Evolutionary conservation across 768 basidiomycete species (phyloP).

Genomic region (Mycena chlorophos): DNA sequence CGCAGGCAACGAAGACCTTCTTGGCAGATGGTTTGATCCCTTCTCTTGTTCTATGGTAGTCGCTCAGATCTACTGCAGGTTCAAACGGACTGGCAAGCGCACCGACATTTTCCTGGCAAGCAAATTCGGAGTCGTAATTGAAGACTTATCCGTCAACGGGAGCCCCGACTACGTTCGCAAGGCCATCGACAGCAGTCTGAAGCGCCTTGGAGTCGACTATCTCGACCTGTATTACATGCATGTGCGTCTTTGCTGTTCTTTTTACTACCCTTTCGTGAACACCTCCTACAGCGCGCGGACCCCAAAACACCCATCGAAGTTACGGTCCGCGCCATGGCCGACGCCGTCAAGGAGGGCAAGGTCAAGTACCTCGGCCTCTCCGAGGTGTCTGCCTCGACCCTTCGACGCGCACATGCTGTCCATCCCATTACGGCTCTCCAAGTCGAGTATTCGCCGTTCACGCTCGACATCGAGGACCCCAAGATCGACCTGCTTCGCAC

Average conservation of each 20-base stretch:
- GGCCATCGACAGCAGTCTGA: slow-evolving; percentile 31
- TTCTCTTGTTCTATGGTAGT: not conserved
- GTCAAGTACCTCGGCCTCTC: slow-evolving; percentile 39
- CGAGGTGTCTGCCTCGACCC: slow-evolving; percentile 38
- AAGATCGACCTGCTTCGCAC: slow-evolving; percentile 31
- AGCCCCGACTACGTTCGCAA: slow-evolving; percentile 31
- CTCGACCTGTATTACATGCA: slow-evolving; percentile 38
- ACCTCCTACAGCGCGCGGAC: slow-evolving; percentile 12
- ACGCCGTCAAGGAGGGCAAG: slow-evolving; percentile 29
- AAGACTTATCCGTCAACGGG: slow-evolving; percentile 23
- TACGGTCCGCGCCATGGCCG: slow-evolving; percentile 6
- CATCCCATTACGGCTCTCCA: slow-evolving; percentile 38
- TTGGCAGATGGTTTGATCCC: slow-evolving; percentile 43
- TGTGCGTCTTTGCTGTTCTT: not conserved
- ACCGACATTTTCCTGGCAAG: slow-evolving; percentile 53
- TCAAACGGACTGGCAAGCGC: too few species aligned
- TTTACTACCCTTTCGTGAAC: not conserved
- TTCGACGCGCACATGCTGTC: slow-evolving; percentile 33
- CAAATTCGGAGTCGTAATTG: slow-evolving; percentile 43
- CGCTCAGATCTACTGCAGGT: slow-evolving; percentile 31
- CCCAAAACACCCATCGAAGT: slow-evolving; percentile 20
- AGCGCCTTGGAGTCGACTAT: slow-evolving; percentile 29
- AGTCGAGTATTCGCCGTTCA: slow-evolving; percentile 39
- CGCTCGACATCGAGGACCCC: slow-evolving; percentile 27
- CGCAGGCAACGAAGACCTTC: slow-evolving; percentile 42